Evolutionary conservation across 352 stramenopile species (phyloP).

Genomic region (Phytophthora cajani): DNA sequence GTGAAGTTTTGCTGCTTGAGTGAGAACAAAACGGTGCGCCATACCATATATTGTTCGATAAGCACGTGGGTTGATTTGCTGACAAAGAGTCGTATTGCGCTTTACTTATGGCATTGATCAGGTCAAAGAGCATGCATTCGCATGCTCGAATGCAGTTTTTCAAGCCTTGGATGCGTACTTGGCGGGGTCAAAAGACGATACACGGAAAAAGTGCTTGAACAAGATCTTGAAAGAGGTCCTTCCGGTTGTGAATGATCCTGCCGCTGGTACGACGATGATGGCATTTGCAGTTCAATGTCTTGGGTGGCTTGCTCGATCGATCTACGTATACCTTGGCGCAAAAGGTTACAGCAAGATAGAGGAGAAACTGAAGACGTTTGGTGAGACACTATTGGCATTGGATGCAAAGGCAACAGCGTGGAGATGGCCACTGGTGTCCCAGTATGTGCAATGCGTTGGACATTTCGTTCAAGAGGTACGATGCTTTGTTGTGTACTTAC

Average conservation of each 20-base stretch:
- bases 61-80: not conserved
- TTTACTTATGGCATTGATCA: conserved; percentile 23
- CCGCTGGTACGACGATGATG: conserved; percentile 39
- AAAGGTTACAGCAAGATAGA: conserved; percentile 72
- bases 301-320: conserved; percentile 48
- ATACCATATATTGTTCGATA: not conserved
- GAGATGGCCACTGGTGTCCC: conserved; percentile 65
- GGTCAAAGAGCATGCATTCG: conserved; percentile 76
- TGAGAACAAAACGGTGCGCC: conserved; percentile 76
- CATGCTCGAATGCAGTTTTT: conserved; percentile 55
- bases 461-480: conserved; percentile 65
- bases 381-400: conserved; percentile 72
- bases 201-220: conserved; percentile 72
- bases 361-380: conserved; percentile 67
- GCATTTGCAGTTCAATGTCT: conserved; percentile 69
- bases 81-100: not conserved
- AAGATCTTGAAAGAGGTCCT: conserved; percentile 80
- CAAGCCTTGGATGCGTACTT: conserved; percentile 50
- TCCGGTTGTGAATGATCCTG: conserved; percentile 59
- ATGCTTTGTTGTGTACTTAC: not conserved
- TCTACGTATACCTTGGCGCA: conserved; percentile 59
- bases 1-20: conserved; percentile 73
- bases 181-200: conserved; percentile 47
- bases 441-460: conserved; percentile 65
- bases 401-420: conserved; percentile 53